phyloP scores from a whole-genome alignment of 768 basidiomycete genomes.

The Phanerochaete carnosa region DNA sequence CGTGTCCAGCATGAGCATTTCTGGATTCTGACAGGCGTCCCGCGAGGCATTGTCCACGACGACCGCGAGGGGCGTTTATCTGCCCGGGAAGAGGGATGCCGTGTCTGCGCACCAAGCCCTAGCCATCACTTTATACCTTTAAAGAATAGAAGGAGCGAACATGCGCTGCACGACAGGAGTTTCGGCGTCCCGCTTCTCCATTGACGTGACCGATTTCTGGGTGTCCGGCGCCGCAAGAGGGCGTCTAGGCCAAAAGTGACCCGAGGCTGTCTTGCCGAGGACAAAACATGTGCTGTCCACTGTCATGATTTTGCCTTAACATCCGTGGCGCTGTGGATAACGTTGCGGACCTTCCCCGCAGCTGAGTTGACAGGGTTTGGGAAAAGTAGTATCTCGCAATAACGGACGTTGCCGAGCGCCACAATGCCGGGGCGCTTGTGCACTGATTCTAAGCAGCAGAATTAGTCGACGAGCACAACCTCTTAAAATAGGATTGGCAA shows the following conservation, averaged over 20 bases:
- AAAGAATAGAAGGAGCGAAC: too few relatives aligned
- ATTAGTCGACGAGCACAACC: background rate
- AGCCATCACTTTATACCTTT: too few relatives aligned
- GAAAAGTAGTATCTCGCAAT: background rate
- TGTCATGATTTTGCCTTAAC: background rate
- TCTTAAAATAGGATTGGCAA: background rate
- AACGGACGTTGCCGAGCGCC: background rate
- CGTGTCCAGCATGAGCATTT: background rate
- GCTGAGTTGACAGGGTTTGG: background rate
- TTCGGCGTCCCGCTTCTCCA: background rate
- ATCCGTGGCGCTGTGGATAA: background rate
- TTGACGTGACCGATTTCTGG: background rate
- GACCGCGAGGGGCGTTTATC: background rate
- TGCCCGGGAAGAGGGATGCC: too few relatives aligned
- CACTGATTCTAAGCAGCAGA: background rate
- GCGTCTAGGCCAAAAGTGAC: too few relatives aligned
- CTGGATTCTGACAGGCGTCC: background rate
- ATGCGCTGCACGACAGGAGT: background rate
- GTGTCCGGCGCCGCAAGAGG: too few relatives aligned
- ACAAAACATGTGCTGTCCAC: background rate
- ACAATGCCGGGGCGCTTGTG: background rate
- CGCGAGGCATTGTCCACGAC: background rate
- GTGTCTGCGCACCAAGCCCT: too few relatives aligned
- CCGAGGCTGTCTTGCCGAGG: too few relatives aligned
- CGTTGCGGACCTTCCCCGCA: background rate